A percentile compares a stretch with the other conserved stretches of the same genome.
Evolutionary conservation across 2,329 filamentous ascomycete genomes (phyloP).

Genomic region (Fonsecaea erecta): DNA sequence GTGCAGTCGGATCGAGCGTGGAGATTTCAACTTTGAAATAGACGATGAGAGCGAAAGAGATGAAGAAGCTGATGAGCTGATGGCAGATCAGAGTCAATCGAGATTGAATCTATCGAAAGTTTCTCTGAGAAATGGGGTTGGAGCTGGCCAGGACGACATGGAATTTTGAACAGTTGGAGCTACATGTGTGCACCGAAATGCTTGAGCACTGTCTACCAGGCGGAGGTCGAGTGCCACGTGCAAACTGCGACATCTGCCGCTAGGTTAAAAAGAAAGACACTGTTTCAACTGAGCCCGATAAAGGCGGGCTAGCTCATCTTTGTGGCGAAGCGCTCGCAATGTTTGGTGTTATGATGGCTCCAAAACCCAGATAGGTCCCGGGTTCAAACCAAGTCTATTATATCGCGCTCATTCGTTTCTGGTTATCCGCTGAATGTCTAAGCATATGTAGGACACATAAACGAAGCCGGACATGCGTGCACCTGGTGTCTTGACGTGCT

Average conservation of each 20-base stretch:
- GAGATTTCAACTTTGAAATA: conserved; percentile 77
- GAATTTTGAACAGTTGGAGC: conserved; percentile 4
- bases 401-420: background rate
- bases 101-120: conserved; percentile 29
- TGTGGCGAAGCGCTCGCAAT: background rate
- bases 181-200: background rate
- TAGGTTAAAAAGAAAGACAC: background rate
- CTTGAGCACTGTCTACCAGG: background rate
- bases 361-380: background rate
- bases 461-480: no score
- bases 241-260: background rate
- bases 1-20: conserved; percentile 83
- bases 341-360: background rate
- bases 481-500: no score
- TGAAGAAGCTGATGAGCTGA: conserved; percentile 23
- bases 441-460: no score
- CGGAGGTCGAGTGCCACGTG: background rate
- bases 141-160: conserved; percentile 16
- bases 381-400: background rate
- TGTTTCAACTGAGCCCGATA: background rate
- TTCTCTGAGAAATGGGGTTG: conserved; percentile 4
- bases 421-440: background rate
- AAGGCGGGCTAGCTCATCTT: background rate
- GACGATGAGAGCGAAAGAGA: conserved; percentile 31
- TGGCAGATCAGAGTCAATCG: conserved; percentile 21